These are phyloP conservation scores for Cladorrhinum sp. DNA, from an alignment of 2,329 filamentous ascomycete species.

Conservation along the genomic window DNA sequence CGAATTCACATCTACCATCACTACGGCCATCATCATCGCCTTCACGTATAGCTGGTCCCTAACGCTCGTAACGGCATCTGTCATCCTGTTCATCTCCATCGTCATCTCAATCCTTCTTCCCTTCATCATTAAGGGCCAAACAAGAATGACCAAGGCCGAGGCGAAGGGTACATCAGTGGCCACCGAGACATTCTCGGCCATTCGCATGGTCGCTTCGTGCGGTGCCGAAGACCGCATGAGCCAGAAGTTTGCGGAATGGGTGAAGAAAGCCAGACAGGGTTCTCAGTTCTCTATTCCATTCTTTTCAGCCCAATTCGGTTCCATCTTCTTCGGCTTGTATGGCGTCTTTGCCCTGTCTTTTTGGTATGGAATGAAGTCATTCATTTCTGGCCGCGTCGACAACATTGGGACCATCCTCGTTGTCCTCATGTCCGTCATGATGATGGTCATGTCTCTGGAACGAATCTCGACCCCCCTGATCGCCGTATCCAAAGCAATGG, in stretches of 20 bases:
- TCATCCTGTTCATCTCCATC: slow-evolving; percentile 54
- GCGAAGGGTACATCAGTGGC: slow-evolving; percentile 57
- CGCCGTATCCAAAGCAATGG: slow-evolving; percentile 55
- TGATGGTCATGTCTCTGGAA: slow-evolving; percentile 56
- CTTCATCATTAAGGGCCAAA: slow-evolving; percentile 53
- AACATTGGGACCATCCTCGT: slow-evolving; percentile 54
- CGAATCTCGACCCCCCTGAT: slow-evolving; percentile 57
- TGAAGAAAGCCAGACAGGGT: slow-evolving; percentile 51
- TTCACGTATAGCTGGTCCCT: slow-evolving; percentile 58
- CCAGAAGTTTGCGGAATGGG: slow-evolving; percentile 52
- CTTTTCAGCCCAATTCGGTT: slow-evolving; percentile 50
- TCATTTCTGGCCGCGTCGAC: slow-evolving; percentile 44
- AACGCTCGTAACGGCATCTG: slow-evolving; percentile 56
- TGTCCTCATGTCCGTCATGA: slow-evolving; percentile 57
- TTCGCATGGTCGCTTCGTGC: slow-evolving; percentile 62
- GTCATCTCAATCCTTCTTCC: slow-evolving; percentile 50
- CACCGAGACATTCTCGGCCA: slow-evolving; percentile 57
- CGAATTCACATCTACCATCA: slow-evolving; percentile 52
- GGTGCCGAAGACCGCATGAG: slow-evolving; percentile 56
- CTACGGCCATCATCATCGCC: slow-evolving; percentile 52
- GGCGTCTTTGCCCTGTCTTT: slow-evolving; percentile 56
- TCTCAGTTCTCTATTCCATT: slow-evolving; percentile 50
- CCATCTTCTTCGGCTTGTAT: slow-evolving; percentile 55
- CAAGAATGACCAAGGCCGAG: slow-evolving; percentile 49
- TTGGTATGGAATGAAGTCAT: slow-evolving; percentile 59